These are phyloP conservation scores for Mortierella sp. DNA, from an alignment of 371 early-diverging fungal species.

Conservation along the genomic window DNA sequence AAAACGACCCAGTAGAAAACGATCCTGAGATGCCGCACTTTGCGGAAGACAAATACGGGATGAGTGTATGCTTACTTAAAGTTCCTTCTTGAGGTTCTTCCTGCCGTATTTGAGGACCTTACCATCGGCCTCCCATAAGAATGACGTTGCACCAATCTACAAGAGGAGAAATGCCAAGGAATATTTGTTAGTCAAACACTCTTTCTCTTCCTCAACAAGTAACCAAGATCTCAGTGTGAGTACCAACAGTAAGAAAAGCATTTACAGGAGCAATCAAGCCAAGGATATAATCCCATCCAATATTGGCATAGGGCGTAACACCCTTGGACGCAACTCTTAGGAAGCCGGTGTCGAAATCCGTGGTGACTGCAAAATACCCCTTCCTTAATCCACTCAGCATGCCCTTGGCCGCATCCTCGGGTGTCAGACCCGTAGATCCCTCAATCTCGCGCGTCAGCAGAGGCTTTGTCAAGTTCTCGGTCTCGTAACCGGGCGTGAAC, in stretches of 20 bases:
- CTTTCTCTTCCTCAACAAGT: background rate
- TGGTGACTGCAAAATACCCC: slow-evolving; percentile 68
- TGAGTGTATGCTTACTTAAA: slow-evolving; percentile 5
- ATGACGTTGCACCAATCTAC: slow-evolving; percentile 38
- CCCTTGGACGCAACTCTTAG: slow-evolving; percentile 65
- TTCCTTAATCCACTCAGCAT: slow-evolving; percentile 37
- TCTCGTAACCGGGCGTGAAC: slow-evolving; percentile 83
- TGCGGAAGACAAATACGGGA: background rate
- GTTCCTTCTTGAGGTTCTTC: slow-evolving; percentile 48
- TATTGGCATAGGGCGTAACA: slow-evolving; percentile 37
- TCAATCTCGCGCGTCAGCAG: slow-evolving; percentile 86
- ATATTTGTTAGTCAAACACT: background rate
- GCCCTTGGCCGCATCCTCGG: slow-evolving; percentile 72
- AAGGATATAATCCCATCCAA: slow-evolving; percentile 40
- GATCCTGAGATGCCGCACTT: background rate
- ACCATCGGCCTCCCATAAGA: slow-evolving; percentile 45
- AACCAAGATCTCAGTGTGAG: background rate
- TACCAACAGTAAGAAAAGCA: slow-evolving; percentile 21
- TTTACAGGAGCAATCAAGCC: slow-evolving; percentile 43
- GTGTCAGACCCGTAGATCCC: slow-evolving; percentile 71
- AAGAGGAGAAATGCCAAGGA: background rate
- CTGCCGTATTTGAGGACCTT: slow-evolving; percentile 49
- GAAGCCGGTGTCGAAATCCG: slow-evolving; percentile 65
- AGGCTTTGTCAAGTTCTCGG: slow-evolving; percentile 89
- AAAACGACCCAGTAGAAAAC: too few species aligned